These are phyloP conservation scores for Cutaneotrichosporon arboriforme DNA, from an alignment of 1,284 basidiomycete species.

Conservation along the genomic window DNA sequence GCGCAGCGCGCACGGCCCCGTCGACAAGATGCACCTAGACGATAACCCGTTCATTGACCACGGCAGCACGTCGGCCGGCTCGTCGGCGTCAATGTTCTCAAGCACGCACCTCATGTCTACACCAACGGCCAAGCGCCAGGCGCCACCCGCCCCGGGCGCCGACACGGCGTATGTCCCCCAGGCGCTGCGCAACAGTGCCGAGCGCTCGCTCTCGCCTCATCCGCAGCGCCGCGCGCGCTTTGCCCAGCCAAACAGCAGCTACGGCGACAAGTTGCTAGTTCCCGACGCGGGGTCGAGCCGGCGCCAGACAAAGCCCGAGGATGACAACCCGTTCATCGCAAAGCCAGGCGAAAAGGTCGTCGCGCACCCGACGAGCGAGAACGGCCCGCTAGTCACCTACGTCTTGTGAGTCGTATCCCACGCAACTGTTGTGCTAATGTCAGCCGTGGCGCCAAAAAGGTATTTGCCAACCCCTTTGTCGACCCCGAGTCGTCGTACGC, in stretches of 20 bases:
- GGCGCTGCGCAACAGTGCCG: constrained; percentile 6
- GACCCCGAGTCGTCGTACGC: constrained; percentile 22
- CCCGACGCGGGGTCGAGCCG: background rate
- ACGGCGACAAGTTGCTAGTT: constrained; percentile 2
- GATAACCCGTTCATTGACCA: constrained; percentile 28
- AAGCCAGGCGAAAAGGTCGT: constrained; percentile 29
- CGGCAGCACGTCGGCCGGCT: background rate
- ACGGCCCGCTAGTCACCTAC: constrained; percentile 36
- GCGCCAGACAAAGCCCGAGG: constrained; percentile 25
- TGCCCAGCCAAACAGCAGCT: background rate
- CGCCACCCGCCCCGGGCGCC: constrained; percentile 7
- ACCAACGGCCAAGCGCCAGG: background rate
- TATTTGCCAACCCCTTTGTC: constrained; percentile 42
- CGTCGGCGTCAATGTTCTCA: background rate
- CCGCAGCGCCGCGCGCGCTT: background rate
- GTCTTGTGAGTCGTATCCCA: constrained; percentile 26
- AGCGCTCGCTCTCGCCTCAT: constrained; percentile 15
- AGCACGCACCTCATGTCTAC: background rate
- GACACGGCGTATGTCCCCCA: constrained; percentile 18
- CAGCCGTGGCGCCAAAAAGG: constrained; percentile 38
- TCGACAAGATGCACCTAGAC: constrained; percentile 26
- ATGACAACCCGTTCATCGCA: constrained; percentile 39
- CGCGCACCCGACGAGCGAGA: constrained; percentile 14
- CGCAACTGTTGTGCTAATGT: background rate
- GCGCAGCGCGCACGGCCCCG: constrained; percentile 19